Base-by-base conservation (phyloP, 129 eudicot genomes). In the Escallonia herrerae region DNA sequence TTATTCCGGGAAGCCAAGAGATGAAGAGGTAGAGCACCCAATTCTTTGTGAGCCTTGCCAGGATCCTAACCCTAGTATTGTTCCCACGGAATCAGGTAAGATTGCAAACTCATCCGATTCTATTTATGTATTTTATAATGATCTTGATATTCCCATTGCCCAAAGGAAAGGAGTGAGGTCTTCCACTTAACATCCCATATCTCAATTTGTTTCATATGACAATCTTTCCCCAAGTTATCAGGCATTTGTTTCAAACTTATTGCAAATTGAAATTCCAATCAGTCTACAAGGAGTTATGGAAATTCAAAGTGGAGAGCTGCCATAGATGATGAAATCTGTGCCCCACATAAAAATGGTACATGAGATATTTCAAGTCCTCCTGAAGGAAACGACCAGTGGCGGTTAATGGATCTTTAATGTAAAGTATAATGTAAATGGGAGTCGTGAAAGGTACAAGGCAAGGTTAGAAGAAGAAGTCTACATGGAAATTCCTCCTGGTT, bases 401-500 rank as follows among this genome's bases (percentile, higher is more conserved):
- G 47, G 56, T 12, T 47, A 64, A 22, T 64, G 58, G 60, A 40
- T 65, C 6, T 64, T 45, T 40, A 15, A 7, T 5, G 43, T 64
- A 2, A 64, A 64, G 15, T 47, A 47, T 52, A 45, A 15, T 3
- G 56, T 2, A 15, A n/a, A 46, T 64, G 56, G 15, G 46, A 64
- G 5, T 8, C 4, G 22, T 7, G 68, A 48, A 5, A 45, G 55
- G 8, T 33, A 15, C 10, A 37, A 64, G 22, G 43, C 56, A 8
- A 40, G 44, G 3, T 3, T 45, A 14, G 52, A 43, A 13, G 66
- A 62, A 11, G 69, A 65, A 62, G 53, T 62, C 33, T 13, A 53
- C 13, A 62, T 62, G 66, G 40, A 12, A 1, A 42, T 43, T 43
- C 66, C 66, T 42, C 66, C 66, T 0, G 66, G 66, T 2, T n/a